phyloP scores from a whole-genome alignment of 129 eudicot species.

The Artemisia tridentata region DNA sequence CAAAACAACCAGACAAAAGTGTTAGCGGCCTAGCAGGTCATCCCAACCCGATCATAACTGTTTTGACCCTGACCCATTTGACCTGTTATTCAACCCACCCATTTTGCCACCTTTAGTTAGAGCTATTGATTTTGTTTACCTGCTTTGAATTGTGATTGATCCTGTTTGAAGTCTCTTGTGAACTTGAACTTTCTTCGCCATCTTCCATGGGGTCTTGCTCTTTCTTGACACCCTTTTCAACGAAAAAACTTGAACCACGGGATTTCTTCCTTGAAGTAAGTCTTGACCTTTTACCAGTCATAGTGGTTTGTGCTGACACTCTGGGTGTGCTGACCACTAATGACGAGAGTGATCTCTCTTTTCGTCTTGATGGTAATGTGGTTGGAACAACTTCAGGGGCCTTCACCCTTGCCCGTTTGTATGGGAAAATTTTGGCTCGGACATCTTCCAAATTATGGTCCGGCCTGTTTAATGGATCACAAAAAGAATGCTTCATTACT shows the following conservation, averaged over 20 bases:
- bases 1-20: no score
- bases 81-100: background rate
- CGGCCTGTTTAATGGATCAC: conserved; percentile 51
- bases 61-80: background rate
- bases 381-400: conserved; percentile 63
- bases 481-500: conserved; percentile 3
- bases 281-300: conserved; percentile 82
- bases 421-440: conserved; percentile 77
- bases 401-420: conserved; percentile 59
- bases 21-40: background rate
- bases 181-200: conserved; percentile 62
- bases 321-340: conserved; percentile 74
- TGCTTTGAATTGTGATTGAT: conserved; percentile 58
- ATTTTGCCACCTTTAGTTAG: background rate
- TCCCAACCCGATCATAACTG: no score
- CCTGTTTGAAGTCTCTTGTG: conserved; percentile 65
- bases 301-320: conserved; percentile 54
- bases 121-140: conserved; percentile 38
- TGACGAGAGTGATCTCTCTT: conserved; percentile 86
- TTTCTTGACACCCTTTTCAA: conserved; percentile 51
- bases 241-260: conserved; percentile 57
- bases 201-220: conserved; percentile 62
- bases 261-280: conserved; percentile 55
- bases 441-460: conserved; percentile 87
- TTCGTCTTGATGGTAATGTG: conserved; percentile 59